Evolutionary conservation across 73 alveolate species (phyloP).

Genomic region (Paraurostyla sp.): DNA sequence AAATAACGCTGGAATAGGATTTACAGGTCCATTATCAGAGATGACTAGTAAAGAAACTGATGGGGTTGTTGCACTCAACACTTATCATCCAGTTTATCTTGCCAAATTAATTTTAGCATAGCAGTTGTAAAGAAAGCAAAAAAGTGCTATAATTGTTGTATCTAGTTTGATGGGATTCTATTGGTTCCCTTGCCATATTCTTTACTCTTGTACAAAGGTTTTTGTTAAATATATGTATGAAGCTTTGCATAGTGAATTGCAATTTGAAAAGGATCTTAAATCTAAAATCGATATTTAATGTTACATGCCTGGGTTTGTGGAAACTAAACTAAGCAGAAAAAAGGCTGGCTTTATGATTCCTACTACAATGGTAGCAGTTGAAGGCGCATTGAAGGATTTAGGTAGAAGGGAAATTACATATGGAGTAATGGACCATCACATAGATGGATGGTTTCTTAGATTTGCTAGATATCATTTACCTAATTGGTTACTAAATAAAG

Average conservation of each 20-base stretch:
- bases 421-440: conserved; percentile 51
- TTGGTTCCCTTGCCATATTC: conserved; percentile 35
- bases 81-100: conserved; percentile 9
- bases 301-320: conserved; percentile 47
- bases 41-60: conserved; percentile 11
- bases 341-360: conserved; percentile 19
- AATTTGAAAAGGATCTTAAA: not conserved
- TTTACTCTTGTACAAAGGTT: not conserved
- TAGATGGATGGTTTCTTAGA: not conserved
- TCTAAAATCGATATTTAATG: conserved; percentile 5
- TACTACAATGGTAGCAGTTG: conserved; percentile 20
- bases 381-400: conserved; percentile 43
- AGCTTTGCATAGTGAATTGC: not conserved
- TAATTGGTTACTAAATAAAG: not conserved
- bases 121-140: not conserved
- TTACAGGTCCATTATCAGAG: not conserved
- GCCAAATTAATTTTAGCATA: not conserved
- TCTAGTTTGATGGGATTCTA: conserved; percentile 5
- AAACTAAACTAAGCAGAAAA: conserved; percentile 37
- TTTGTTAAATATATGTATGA: conserved; percentile 8
- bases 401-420: not conserved
- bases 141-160: not conserved
- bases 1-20: conserved; percentile 45
- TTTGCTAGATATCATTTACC: not conserved
- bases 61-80: not conserved